Conservation (phyloP, 176 grass and related monocot species). For the Bothriochloa decipiens region DNA sequence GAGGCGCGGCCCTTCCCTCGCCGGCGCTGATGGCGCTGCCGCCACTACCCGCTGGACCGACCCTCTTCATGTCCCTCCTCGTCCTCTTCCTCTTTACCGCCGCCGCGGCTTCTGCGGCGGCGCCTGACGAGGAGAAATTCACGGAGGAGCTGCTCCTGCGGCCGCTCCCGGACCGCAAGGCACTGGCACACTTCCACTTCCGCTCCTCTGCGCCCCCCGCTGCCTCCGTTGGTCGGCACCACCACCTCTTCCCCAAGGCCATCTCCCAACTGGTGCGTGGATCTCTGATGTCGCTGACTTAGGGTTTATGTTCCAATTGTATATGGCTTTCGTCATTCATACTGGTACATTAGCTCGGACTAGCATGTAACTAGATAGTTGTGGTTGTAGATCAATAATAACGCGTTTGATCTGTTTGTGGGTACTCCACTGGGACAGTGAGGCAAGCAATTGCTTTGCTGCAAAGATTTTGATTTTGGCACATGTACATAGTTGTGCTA, state of each 20-base stretch:
- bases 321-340: neutral
- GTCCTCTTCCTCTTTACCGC: neutral
- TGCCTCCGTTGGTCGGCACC: slow-evolving; percentile 49
- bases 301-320: slow-evolving; percentile 20
- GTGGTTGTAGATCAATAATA: slow-evolving; percentile 13
- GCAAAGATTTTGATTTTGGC: neutral
- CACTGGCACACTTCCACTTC: slow-evolving; percentile 89
- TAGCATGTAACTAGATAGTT: neutral
- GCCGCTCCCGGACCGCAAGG: slow-evolving; percentile 81
- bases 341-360: neutral
- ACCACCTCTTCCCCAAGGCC: slow-evolving; percentile 88
- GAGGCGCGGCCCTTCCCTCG: too few relatives aligned
- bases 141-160: slow-evolving; percentile 85
- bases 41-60: too few relatives aligned
- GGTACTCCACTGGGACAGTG: neutral
- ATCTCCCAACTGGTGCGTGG: slow-evolving; percentile 81
- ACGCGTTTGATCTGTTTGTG: neutral
- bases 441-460: neutral
- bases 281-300: slow-evolving; percentile 17
- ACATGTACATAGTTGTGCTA: neutral
- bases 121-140: slow-evolving; percentile 55
- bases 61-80: too few relatives aligned
- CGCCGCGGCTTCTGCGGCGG: neutral
- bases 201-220: slow-evolving; percentile 62
- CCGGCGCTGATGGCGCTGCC: too few relatives aligned